A percentile compares a stretch with the other conserved stretches of the same genome.
phyloP scores from a whole-genome alignment of 345 rosid species.

The Boechera stricta region DNA sequence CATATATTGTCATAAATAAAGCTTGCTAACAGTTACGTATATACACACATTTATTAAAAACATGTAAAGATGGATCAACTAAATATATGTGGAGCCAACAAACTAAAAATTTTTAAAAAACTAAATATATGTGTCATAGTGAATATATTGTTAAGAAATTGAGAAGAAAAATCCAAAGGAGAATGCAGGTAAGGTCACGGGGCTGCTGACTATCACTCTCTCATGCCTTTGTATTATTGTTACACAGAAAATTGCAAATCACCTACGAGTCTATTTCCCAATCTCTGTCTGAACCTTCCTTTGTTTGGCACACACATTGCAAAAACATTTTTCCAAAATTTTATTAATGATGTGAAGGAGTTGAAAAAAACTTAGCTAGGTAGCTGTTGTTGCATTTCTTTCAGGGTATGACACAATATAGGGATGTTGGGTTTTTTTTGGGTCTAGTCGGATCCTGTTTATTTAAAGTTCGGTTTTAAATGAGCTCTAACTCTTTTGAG shows the following conservation, averaged over 20 bases:
- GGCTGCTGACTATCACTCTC: constrained; percentile 1
- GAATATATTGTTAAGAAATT: constrained; percentile 20
- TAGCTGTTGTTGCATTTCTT: no score
- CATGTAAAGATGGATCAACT: constrained; percentile 12
- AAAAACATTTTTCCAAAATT: background rate
- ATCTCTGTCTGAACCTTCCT: background rate
- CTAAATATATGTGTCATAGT: background rate
- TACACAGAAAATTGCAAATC: background rate
- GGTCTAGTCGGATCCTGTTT: no score
- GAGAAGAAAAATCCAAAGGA: constrained; percentile 14
- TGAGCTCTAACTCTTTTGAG: no score
- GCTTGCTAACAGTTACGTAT: background rate
- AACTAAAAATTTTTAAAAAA: no score
- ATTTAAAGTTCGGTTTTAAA: no score
- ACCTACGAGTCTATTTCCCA: background rate
- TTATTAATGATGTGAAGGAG: no score
- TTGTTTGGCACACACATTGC: background rate
- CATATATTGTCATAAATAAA: background rate
- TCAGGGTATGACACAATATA: no score
- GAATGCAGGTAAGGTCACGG: constrained; percentile 36
- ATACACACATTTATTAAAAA: background rate
- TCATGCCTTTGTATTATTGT: constrained; percentile 13
- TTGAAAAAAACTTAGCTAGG: no score
- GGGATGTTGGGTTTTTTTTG: no score
- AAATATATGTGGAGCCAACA: background rate